A percentile compares a stretch with the other conserved stretches of the same genome.
Conservation (phyloP, 306 rosid species). For the Mucuna pruriens region DNA sequence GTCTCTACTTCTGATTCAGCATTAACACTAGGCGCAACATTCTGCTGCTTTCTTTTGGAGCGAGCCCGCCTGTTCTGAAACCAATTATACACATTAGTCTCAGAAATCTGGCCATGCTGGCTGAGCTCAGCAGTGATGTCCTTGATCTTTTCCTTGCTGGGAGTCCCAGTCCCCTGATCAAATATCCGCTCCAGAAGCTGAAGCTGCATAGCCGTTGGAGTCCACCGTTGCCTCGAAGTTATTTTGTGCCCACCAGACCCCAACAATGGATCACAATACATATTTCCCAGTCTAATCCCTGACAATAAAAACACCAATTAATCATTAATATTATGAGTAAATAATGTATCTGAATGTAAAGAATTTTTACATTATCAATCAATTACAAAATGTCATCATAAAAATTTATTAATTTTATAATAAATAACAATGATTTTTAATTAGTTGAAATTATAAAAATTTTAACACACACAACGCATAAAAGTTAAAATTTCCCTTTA, state of each 20-base stretch:
- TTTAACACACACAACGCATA: no score
- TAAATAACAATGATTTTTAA: no score
- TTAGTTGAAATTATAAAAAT: no score
- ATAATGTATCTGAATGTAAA: neutral
- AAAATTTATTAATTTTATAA: no score
- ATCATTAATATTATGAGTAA: neutral
- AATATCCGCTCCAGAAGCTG: slow-evolving; percentile 83
- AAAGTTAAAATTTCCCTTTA: neutral
- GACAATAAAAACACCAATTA: slow-evolving; percentile 29
- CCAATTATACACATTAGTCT: slow-evolving; percentile 92
- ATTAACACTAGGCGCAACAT: slow-evolving; percentile 43
- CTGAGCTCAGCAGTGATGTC: slow-evolving; percentile 82
- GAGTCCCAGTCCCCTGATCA: slow-evolving; percentile 81
- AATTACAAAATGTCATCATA: neutral
- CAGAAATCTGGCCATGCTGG: slow-evolving; percentile 87
- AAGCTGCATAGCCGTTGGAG: slow-evolving; percentile 81
- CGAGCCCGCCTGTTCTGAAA: slow-evolving; percentile 97
- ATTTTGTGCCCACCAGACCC: slow-evolving; percentile 77
- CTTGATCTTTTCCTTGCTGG: slow-evolving; percentile 92
- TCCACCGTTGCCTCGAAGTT: slow-evolving; percentile 88
- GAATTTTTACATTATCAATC: neutral
- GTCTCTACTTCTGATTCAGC: slow-evolving; percentile 82
- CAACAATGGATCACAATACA: slow-evolving; percentile 78
- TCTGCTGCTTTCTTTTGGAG: slow-evolving; percentile 83
- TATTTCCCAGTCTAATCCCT: slow-evolving; percentile 78